Evolutionary conservation across 2,329 filamentous ascomycete species (phyloP), one percentile per base, ranked within the genome.

Genomic region (Hortaea werneckii): DNA sequence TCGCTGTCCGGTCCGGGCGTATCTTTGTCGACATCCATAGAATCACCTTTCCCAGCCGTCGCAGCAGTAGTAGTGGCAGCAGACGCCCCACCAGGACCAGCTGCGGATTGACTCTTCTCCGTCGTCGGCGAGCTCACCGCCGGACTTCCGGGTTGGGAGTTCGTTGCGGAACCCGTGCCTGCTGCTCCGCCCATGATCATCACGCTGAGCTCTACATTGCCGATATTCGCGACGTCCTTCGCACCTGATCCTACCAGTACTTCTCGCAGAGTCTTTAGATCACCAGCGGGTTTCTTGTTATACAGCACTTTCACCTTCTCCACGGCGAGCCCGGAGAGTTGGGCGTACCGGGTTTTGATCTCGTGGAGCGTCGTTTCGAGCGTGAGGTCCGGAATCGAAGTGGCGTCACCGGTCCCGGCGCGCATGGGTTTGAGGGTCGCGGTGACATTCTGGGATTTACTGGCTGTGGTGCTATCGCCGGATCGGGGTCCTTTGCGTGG

Each of bases 231-330:
- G 20, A 20, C 20, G 20, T 20, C 20, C 32, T 35, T 35, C 69
- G 58, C 12, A 56, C 73, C 28, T 68, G 77, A 78, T 20, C 20
- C 20, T 3, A 76, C 72, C 0, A 72, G 73, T 2, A 63, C 43
- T 6, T 63, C 59, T 29, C 58, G 56, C 6, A 60, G 47, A 4
- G 60, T 62, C 45, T 62, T 61, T 26, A 63, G 55, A 37, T 62
- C 65, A 10, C 55, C 63, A 0, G 87, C 78, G 0, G 90, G 90
- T 66, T 95, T 94, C 72, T 92, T 94, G 65, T 85, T 85, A 61
- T 83, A 78, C 50, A 98, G 69, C 7, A 98, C 68, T 69, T 89
- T 88, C 62, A 96, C 79, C 72, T 94, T 95, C 35, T 83, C 79
- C n/a, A 78, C 67, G 2, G 80, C 75, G 47, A 85, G 75, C 27